Conservation (phyloP, 805 yeast genomes). For the Zygosaccharomyces bisporus region DNA sequence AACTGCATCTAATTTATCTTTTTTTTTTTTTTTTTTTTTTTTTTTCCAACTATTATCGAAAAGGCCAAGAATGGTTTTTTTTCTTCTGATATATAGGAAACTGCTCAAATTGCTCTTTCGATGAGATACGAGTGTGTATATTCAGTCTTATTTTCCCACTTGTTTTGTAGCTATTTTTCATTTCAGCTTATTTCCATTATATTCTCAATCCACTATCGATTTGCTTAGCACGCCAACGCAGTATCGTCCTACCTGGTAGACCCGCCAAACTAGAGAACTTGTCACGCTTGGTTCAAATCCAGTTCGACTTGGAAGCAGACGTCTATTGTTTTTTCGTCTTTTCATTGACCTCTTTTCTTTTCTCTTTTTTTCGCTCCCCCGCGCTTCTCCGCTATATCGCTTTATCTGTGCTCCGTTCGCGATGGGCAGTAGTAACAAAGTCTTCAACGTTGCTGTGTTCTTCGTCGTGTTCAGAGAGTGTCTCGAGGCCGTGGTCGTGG, state of each 20-base stretch:
- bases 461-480: constrained; percentile 92
- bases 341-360: background rate
- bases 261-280: background rate
- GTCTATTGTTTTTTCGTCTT: background rate
- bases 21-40: no score
- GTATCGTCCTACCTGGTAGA: no score
- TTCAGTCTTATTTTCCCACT: background rate
- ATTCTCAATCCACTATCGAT: no score
- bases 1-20: no score
- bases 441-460: constrained; percentile 57
- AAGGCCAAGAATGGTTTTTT: background rate
- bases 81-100: background rate
- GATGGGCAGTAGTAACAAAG: constrained; percentile 28
- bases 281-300: background rate
- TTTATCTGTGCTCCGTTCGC: background rate
- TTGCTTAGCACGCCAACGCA: no score
- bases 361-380: no score
- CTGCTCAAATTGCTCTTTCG: background rate
- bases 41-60: background rate
- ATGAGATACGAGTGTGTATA: background rate
- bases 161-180: background rate
- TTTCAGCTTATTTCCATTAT: no score
- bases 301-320: no score
- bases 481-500: constrained; percentile 85
- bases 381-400: no score